A percentile compares a stretch with the other conserved stretches of the same genome.
Conservation (phyloP, 2,329 filamentous ascomycete genomes). For the Botrytis elliptica region DNA sequence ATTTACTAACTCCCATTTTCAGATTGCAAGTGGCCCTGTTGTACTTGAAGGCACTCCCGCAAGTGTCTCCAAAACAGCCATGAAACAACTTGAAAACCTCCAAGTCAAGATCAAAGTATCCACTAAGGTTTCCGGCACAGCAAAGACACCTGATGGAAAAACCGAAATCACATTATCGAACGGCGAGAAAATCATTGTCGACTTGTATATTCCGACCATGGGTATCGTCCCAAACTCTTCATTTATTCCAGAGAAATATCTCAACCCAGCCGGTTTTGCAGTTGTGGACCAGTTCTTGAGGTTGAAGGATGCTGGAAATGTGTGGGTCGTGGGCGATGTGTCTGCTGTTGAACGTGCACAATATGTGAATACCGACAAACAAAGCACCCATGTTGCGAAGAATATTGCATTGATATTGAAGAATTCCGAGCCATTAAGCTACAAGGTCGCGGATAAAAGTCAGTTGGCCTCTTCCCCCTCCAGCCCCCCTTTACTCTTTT, state of each 20-base stretch:
- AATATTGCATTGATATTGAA: conserved; percentile 29
- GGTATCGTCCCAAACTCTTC: conserved; percentile 56
- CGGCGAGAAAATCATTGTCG: conserved; percentile 50
- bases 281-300: conserved; percentile 52
- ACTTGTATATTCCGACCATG: conserved; percentile 56
- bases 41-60: conserved; percentile 31
- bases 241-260: conserved; percentile 48
- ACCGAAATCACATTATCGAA: conserved; percentile 50
- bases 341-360: conserved; percentile 32
- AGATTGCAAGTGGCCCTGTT: conserved; percentile 39
- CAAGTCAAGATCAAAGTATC: conserved; percentile 50
- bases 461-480: neutral
- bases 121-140: conserved; percentile 44
- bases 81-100: conserved; percentile 49
- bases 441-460: conserved; percentile 25
- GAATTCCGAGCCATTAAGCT: conserved; percentile 25
- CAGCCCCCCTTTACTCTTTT: neutral
- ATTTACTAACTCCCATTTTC: neutral
- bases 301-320: conserved; percentile 44
- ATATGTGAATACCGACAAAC: conserved; percentile 27
- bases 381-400: conserved; percentile 33
- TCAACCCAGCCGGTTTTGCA: conserved; percentile 48
- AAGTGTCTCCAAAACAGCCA: conserved; percentile 34
- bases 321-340: conserved; percentile 37
- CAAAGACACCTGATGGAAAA: conserved; percentile 45